Percentiles rank a stretch among this genome's conserved stretches.
These are phyloP conservation scores for Clavariopsis aquatica DNA, from an alignment of 495 filamentous ascomycete species.

Conservation along the genomic window DNA sequence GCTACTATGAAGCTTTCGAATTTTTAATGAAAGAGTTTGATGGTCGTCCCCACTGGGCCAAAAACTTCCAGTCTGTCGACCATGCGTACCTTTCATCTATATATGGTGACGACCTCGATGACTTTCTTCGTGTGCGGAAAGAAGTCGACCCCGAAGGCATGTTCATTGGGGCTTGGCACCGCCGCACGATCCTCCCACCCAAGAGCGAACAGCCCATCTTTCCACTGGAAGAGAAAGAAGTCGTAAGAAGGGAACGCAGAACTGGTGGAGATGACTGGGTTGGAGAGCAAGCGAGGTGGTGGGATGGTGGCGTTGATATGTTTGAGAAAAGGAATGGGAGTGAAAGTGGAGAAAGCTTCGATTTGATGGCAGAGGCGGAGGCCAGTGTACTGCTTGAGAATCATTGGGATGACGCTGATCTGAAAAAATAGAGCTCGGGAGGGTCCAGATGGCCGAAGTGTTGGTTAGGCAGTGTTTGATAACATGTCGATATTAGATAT, in stretches of 20 bases:
- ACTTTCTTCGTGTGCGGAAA: constrained; percentile 68
- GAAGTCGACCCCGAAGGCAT: constrained; percentile 85
- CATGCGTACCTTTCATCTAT: constrained; percentile 58
- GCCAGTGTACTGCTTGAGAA: constrained; percentile 40
- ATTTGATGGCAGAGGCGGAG: constrained; percentile 53
- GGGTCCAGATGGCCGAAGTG: constrained; percentile 12
- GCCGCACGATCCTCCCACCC: constrained; percentile 61
- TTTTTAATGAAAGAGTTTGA: constrained; percentile 91
- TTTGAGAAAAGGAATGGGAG: constrained; percentile 44
- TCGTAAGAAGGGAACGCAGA: constrained; percentile 26
- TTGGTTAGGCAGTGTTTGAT: constrained; percentile 38
- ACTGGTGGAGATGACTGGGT: constrained; percentile 59
- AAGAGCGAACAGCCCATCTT: constrained; percentile 21
- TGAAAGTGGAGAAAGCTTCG: constrained; percentile 65
- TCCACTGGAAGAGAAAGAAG: constrained; percentile 36
- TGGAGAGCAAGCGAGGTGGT: constrained; percentile 46
- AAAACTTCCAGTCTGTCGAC: constrained; percentile 71
- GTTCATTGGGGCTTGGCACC: constrained; percentile 91
- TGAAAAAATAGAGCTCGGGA: constrained; percentile 22
- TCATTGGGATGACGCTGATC: constrained; percentile 24
- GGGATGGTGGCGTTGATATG: constrained; percentile 28
- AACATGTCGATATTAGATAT: constrained; percentile 40
- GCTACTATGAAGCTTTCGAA: constrained; percentile 94
- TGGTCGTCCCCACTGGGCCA: constrained; percentile 95
- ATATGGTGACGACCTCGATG: constrained; percentile 59